Conservation (phyloP, 2,329 filamentous ascomycete species). For the Hymenoscyphus fraxineus region DNA sequence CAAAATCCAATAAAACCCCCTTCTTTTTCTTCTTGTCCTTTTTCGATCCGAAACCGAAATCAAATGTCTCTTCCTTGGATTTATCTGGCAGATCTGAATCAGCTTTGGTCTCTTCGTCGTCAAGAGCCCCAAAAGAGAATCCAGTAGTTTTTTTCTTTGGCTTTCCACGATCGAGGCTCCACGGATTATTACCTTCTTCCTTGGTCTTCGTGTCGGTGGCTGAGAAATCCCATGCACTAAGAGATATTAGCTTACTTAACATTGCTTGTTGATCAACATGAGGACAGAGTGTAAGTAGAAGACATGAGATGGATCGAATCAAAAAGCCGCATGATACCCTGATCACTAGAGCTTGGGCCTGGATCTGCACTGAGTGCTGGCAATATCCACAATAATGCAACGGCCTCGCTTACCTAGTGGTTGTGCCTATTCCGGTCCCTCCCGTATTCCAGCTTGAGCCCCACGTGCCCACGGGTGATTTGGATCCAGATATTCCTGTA, state of each 20-base stretch:
- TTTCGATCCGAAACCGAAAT: constrained; percentile 37
- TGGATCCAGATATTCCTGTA: constrained; percentile 40
- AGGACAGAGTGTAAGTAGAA: background rate
- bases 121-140: constrained; percentile 48
- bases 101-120: constrained; percentile 37
- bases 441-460: constrained; percentile 57
- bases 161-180: constrained; percentile 46
- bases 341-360: background rate
- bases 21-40: constrained; percentile 47
- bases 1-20: constrained; percentile 24
- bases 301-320: constrained; percentile 1
- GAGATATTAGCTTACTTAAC: constrained; percentile 5
- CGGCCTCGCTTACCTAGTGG: constrained; percentile 22
- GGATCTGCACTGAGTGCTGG: constrained; percentile 1
- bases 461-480: constrained; percentile 53
- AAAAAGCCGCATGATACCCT: background rate
- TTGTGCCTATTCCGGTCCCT: constrained; percentile 14
- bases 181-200: constrained; percentile 46
- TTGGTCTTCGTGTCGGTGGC: constrained; percentile 40
- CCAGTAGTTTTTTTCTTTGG: constrained; percentile 50
- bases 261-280: background rate
- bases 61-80: constrained; percentile 38
- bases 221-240: constrained; percentile 28
- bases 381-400: constrained; percentile 4
- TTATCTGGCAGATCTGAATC: constrained; percentile 31